Evolutionary conservation across 164 flowering plant genomes (phyloP), one percentile per base, ranked within the genome.

Genomic region (Protea cynaroides): DNA sequence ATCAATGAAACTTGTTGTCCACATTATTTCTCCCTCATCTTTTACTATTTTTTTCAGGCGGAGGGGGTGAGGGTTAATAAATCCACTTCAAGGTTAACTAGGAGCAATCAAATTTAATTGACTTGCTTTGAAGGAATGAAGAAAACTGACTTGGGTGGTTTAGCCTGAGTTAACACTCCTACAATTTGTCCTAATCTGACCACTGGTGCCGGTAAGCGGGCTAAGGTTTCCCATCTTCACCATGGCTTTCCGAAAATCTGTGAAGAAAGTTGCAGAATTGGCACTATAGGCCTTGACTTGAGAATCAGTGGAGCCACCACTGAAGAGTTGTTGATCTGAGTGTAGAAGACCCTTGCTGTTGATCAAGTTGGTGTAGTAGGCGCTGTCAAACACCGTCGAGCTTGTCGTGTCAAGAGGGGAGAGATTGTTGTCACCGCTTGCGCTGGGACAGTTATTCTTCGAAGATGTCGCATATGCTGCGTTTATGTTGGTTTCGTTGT

Each of bases 141-240:
- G 34, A 29, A 29, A 29, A 29, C n/a, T n/a, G n/a, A n/a, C n/a
- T 29, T 29, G 34, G 5, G 34, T 29, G 19, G 3, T 3, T 15
- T 19, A 29, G 34, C 11, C n/a, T 62, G 40, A 71, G 58, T 76
- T 76, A 19, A 47, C 22, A 34, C 55, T 72, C 69, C 71, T 65
- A 40, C 79, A 76, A 56, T 66, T 72, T 61, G 34, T 65, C 46
- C 79, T 55, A 52, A 72, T 59, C 65, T 76, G 61, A 8, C 79
- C 76, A 1, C 44, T 63, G 4, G 65, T 65, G 14, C 79, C 79
- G 1, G 76, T 76, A 17, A 76, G 66, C 0, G 79, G 79, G 43
- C 59, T 76, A 29, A 69, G 49, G 57, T 72, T 65, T 4, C 75
- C 76, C 79, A 76, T 76, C 47, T 72, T 76, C 24, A 76, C 53